phyloP scores from a whole-genome alignment of 371 early-diverging fungal species.

The Mucor saturninus region DNA sequence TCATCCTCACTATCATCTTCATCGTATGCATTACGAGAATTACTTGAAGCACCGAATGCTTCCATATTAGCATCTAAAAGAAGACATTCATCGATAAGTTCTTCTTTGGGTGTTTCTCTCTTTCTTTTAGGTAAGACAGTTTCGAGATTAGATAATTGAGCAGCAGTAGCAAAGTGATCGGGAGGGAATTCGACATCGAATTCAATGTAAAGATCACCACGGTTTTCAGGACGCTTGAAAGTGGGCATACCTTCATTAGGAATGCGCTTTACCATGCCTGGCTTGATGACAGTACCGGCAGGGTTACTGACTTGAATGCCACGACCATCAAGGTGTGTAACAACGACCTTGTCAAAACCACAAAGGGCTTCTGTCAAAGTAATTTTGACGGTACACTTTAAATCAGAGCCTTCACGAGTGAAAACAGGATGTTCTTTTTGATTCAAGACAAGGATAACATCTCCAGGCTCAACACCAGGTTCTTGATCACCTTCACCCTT shows the following conservation, averaged over 20 bases:
- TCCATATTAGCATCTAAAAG: conserved; percentile 42
- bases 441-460: conserved; percentile 84
- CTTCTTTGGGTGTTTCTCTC: conserved; percentile 29
- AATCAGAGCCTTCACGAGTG: conserved; percentile 78
- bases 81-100: conserved; percentile 53
- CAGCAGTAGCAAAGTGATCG: conserved; percentile 69
- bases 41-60: conserved; percentile 39
- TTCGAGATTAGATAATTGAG: conserved; percentile 52
- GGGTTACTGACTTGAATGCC: conserved; percentile 84
- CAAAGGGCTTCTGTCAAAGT: conserved; percentile 91
- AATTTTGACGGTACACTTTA: conserved; percentile 77
- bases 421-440: conserved; percentile 84
- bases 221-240: conserved; percentile 83
- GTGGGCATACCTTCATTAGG: conserved; percentile 95
- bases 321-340: conserved; percentile 92
- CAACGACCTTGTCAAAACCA: conserved; percentile 82
- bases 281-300: conserved; percentile 92
- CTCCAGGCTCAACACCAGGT: conserved; percentile 84
- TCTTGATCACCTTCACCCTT: conserved; percentile 84
- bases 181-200: conserved; percentile 96
- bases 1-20: conserved; percentile 78
- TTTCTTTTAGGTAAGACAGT: conserved; percentile 56
- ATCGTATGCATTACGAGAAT: conserved; percentile 51
- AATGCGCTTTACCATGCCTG: conserved; percentile 85
- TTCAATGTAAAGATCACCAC: conserved; percentile 90